Conservation (phyloP, 176 grass and related monocot genomes). For the Avena atlantica region DNA sequence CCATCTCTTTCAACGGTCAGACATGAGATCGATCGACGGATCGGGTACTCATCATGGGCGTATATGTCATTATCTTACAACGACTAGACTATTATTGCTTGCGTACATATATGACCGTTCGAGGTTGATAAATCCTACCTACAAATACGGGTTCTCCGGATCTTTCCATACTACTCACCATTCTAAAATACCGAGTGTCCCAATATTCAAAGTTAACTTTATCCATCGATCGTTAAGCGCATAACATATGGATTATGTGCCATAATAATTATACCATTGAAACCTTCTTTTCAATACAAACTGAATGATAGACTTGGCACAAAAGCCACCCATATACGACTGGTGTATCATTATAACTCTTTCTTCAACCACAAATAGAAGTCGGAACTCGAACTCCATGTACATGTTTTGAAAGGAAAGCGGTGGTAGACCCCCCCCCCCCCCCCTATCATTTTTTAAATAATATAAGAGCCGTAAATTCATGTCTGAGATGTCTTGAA, state of each 20-base stretch:
- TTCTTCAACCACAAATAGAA: not conserved
- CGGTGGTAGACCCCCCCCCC: too few species aligned
- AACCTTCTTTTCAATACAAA: too few species aligned
- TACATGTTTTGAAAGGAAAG: too few species aligned
- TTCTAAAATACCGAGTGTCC: not conserved
- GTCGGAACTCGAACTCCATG: too few species aligned
- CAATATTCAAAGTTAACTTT: not conserved
- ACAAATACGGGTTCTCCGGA: not conserved
- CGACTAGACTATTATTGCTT: not conserved
- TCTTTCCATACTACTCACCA: not conserved
- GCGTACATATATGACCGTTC: not conserved
- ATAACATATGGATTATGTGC: not conserved
- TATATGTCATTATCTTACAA: constrained; percentile 35
- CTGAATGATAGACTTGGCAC: not conserved
- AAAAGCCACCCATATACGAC: too few species aligned
- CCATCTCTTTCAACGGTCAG: not conserved
- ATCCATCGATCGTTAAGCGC: not conserved
- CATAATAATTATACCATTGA: not conserved
- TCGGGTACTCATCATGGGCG: constrained; percentile 10
- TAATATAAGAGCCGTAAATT: too few species aligned
- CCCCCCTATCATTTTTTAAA: too few species aligned
- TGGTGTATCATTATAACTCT: not conserved
- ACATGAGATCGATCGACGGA: not conserved
- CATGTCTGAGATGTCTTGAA: too few species aligned
- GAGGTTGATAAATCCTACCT: not conserved